Percentiles rank a stretch among this genome's conserved stretches.
Conservation (phyloP, 345 rosid genomes). For the Hibiscus syriacus region DNA sequence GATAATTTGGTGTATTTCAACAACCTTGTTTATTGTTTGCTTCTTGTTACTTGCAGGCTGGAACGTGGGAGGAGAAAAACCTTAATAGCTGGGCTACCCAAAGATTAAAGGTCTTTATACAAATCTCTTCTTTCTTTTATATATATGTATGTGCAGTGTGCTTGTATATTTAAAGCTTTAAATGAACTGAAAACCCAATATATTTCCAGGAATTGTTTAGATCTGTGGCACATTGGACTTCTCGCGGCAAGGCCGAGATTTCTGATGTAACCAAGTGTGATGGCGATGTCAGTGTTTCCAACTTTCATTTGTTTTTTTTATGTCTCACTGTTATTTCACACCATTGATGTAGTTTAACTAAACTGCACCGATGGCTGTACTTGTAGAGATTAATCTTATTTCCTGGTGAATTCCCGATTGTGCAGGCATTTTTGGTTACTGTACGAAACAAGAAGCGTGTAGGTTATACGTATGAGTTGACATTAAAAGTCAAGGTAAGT, state of each 20-base stretch:
- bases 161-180: neutral
- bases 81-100: conserved; percentile 71
- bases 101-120: neutral
- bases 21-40: neutral
- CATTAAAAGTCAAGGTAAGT: conserved; percentile 65
- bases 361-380: neutral
- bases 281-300: conserved; percentile 65
- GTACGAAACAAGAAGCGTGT: conserved; percentile 88
- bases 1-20: neutral
- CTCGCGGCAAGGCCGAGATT: conserved; percentile 66
- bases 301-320: neutral
- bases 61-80: conserved; percentile 95
- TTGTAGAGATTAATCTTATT: neutral
- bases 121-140: neutral
- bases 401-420: conserved; percentile 1
- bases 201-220: conserved; percentile 57
- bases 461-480: conserved; percentile 76
- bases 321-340: neutral
- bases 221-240: conserved; percentile 60
- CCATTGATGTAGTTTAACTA: neutral
- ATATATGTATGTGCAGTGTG: neutral
- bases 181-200: neutral
- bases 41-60: conserved; percentile 43
- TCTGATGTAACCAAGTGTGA: conserved; percentile 57
- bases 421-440: conserved; percentile 84